phyloP scores from a whole-genome alignment of 768 basidiomycete genomes.

The Pisolithus sp. region DNA sequence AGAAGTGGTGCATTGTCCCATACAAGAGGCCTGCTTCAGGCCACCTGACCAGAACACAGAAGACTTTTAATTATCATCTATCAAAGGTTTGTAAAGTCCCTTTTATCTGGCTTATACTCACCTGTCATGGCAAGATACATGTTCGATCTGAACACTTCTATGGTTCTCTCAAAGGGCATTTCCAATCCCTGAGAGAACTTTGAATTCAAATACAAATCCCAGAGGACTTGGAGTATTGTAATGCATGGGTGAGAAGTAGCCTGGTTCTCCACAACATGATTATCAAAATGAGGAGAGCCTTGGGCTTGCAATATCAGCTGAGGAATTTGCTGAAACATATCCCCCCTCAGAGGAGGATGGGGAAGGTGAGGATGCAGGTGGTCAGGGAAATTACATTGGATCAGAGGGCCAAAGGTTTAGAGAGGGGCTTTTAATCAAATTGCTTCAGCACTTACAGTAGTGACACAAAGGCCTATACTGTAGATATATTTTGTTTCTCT shows the following conservation, averaged over 20 bases:
- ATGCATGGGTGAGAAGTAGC: conserved; percentile 1
- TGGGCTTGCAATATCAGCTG: not conserved
- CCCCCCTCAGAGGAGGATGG: no score
- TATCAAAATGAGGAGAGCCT: conserved; percentile 7
- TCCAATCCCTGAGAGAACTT: conserved; percentile 10
- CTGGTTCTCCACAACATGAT: conserved; percentile 15
- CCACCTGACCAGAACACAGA: conserved; percentile 9
- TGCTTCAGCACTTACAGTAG: no score
- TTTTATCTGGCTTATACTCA: not conserved
- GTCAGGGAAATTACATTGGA: no score
- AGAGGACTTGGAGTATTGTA: conserved; percentile 1
- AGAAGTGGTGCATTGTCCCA: conserved; percentile 18
- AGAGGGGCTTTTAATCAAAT: no score
- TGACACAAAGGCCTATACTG: no score
- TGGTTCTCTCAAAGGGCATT: conserved; percentile 7
- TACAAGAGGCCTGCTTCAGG: conserved; percentile 16
- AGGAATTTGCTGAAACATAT: no score
- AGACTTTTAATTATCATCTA: conserved; percentile 14
- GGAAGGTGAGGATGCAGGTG: no score
- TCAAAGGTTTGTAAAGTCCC: conserved; percentile 4
- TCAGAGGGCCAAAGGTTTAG: no score
- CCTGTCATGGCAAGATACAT: not conserved
- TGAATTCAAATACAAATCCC: conserved; percentile 5
- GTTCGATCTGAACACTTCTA: conserved; percentile 7
- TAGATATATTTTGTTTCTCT: no score